Conservation (phyloP, 2,329 filamentous ascomycete genomes). For the Phialemoniopsis sp. region DNA sequence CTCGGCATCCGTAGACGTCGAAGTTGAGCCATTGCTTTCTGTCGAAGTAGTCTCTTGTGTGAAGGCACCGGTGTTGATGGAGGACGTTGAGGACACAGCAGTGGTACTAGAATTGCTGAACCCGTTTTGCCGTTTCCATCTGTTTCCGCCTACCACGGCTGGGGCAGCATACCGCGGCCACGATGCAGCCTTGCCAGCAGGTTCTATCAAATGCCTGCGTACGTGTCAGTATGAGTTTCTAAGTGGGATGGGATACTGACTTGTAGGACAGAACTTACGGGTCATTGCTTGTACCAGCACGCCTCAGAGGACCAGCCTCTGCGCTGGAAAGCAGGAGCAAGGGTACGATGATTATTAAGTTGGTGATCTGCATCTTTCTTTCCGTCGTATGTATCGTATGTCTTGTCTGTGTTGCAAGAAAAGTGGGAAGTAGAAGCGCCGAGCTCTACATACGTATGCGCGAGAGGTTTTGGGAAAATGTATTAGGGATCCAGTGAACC, state of each 20-base stretch:
- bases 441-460: not conserved
- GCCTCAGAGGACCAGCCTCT: constrained; percentile 19
- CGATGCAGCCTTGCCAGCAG: too few species aligned
- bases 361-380: constrained; percentile 5
- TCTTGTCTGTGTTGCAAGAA: too few species aligned
- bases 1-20: too few species aligned
- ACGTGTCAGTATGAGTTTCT: not conserved
- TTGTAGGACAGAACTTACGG: constrained; percentile 1
- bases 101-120: too few species aligned
- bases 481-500: not conserved
- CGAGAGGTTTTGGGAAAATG: not conserved
- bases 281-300: not conserved
- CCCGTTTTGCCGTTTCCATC: too few species aligned
- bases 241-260: not conserved
- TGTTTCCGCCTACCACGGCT: too few species aligned
- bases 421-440: constrained; percentile 1
- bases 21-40: too few species aligned
- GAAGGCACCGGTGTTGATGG: too few species aligned
- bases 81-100: too few species aligned
- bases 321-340: constrained; percentile 6
- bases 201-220: not conserved
- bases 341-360: constrained; percentile 10
- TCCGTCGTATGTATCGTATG: too few species aligned
- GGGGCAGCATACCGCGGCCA: too few species aligned
- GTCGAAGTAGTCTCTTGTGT: too few species aligned